These are phyloP conservation scores for Quercus lobata DNA, from an alignment of 331 rosid genomes.

Conservation along the genomic window DNA sequence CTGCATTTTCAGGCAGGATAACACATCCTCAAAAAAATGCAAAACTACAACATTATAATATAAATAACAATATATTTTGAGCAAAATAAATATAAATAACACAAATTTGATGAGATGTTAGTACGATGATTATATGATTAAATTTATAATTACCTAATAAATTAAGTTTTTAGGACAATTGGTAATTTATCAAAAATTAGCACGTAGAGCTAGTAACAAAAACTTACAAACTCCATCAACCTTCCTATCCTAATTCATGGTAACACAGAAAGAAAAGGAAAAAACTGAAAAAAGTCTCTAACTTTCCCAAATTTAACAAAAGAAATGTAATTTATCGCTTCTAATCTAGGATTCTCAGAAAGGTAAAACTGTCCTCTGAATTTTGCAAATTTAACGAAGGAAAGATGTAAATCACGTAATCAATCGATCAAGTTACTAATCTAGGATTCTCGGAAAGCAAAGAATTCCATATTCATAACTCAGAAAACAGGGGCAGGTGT, in stretches of 20 bases:
- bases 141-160: no score
- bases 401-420: no score
- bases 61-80: neutral
- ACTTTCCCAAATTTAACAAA: neutral
- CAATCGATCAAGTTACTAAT: no score
- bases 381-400: no score
- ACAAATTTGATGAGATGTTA: neutral
- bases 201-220: neutral
- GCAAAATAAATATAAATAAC: neutral
- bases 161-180: no score
- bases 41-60: neutral
- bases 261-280: neutral
- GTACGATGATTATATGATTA: no score
- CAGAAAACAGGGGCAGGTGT: no score
- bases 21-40: neutral
- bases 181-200: neutral
- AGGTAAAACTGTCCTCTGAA: no score
- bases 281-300: neutral
- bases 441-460: no score
- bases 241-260: neutral
- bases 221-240: neutral
- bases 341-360: no score
- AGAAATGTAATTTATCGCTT: neutral
- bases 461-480: no score
- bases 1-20: constrained; percentile 33